Base-by-base conservation (phyloP, 2,329 filamentous ascomycete species). In the Rachicladosporium sp. region DNA sequence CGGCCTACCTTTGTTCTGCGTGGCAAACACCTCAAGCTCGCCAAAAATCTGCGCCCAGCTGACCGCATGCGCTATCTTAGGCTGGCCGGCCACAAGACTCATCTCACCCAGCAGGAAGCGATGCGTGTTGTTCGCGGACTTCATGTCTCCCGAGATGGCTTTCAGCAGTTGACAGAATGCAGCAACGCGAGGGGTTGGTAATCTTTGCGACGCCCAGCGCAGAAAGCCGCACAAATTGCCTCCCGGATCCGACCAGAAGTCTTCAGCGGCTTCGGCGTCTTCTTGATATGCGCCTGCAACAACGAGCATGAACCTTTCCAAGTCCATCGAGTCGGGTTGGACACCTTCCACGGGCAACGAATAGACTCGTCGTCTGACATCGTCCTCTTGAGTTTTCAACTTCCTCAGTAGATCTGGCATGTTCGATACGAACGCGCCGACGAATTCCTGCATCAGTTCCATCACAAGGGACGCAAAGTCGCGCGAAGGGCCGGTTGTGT, bases 91-190 rank as follows among this genome's bases (percentile, higher is more conserved):
- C n/a, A 46, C 40, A 48, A 56, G 51, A 43, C 77, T 72, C 2
- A 82, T 78, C 56, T 98, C 91, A 50, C 95, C 89, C 2, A 91
- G 71, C 10, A 98, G 68, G 55, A 98, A 98, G 36, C 79, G 78
- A 58, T 98, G 89, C 1, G 89, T 86, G 10, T 82, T 74, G 39
- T 81, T 80, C 21, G 91, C 89, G 51, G 85, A 91, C 38, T 83
- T 76, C 39, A 85, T 76, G 38, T 86, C 86, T 37, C 80, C 78
- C 0, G 91, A 85, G 35, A 98, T 80, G 1, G 88, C 82, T 54
- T 87, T 83, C 10, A 98, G 69, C 78, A 98, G 89, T 57, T 96
- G 89, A 60, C 91, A 98, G 52, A 96, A 98, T 9, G 89, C 88
- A 45, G 86, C 91, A 43, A 93, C 88, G 15, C 94, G 73, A n/a